Percentiles rank a stretch among this genome's conserved stretches.
phyloP scores from a whole-genome alignment of 192 early-diverging fungal species.

The Mortierella claussenii region DNA sequence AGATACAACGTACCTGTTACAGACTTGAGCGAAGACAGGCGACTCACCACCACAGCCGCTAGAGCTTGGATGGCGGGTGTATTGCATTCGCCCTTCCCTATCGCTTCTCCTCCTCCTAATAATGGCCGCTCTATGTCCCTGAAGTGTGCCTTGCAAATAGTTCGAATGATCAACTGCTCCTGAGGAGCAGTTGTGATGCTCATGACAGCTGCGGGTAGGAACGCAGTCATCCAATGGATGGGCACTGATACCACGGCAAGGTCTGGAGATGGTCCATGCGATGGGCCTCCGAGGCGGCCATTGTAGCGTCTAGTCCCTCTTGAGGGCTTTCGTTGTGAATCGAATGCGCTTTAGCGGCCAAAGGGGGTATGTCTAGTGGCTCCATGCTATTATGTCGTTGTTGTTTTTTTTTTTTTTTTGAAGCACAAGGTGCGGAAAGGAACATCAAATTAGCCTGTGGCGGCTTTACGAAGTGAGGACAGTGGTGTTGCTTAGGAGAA shows the following conservation, averaged over 20 bases:
- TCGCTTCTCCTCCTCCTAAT: not conserved
- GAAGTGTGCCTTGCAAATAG: conserved; percentile 34
- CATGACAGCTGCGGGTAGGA: conserved; percentile 14
- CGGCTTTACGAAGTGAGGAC: too few relatives aligned
- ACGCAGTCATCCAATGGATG: conserved; percentile 17
- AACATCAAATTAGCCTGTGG: too few relatives aligned
- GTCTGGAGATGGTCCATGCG: conserved; percentile 17
- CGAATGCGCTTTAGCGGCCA: too few relatives aligned
- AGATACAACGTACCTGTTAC: conserved; percentile 14
- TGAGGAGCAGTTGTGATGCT: conserved; percentile 17
- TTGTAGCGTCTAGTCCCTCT: too few relatives aligned
- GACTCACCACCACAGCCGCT: conserved; percentile 23
- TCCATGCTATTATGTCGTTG: too few relatives aligned
- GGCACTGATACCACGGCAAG: conserved; percentile 35
- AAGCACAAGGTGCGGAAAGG: too few relatives aligned
- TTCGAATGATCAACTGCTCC: conserved; percentile 28
- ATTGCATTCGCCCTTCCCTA: conserved; percentile 3
- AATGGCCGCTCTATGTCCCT: not conserved
- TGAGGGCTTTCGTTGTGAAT: too few relatives aligned
- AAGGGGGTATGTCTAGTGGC: too few relatives aligned
- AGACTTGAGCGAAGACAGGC: conserved; percentile 23
- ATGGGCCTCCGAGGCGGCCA: conserved; percentile 2
- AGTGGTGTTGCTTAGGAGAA: too few relatives aligned
- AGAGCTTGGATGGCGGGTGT: conserved; percentile 8
- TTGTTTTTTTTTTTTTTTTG: too few relatives aligned